phyloP scores from a whole-genome alignment of 2,329 filamentous ascomycete species.

The Aspergillus flavus region DNA sequence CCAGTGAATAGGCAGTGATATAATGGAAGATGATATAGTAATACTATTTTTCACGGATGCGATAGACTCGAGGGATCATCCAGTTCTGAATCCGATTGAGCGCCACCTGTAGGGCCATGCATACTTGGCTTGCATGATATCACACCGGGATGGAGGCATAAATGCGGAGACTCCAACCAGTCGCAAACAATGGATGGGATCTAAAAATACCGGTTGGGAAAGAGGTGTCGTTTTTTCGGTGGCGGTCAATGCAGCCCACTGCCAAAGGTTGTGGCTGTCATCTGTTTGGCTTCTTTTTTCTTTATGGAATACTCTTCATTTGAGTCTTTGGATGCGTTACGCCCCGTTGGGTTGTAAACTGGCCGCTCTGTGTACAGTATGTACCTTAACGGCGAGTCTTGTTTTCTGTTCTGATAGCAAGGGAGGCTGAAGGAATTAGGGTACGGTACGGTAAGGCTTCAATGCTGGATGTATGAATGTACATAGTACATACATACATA shows the following conservation, averaged over 20 bases:
- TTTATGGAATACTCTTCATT: background rate
- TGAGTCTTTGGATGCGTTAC: background rate
- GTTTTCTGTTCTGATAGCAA: background rate
- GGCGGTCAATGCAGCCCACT: constrained; percentile 1
- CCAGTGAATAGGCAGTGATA: background rate
- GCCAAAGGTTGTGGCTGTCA: background rate
- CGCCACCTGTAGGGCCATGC: constrained; percentile 1
- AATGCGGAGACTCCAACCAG: background rate
- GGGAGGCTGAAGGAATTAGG: background rate
- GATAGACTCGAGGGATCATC: background rate
- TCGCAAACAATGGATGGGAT: background rate
- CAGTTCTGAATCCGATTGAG: background rate
- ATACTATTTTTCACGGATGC: background rate
- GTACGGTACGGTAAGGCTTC: background rate
- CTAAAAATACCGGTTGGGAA: background rate
- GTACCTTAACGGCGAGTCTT: background rate
- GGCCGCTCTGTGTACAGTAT: too few species aligned
- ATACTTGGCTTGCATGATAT: constrained; percentile 6
- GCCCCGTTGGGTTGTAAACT: background rate
- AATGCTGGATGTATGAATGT: background rate
- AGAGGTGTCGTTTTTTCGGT: background rate
- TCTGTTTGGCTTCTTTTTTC: background rate
- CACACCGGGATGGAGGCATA: background rate
- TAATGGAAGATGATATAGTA: background rate
- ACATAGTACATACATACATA: background rate